These are phyloP conservation scores for Tubosaeta sp. DNA, from an alignment of 768 basidiomycete species.

Conservation along the genomic window DNA sequence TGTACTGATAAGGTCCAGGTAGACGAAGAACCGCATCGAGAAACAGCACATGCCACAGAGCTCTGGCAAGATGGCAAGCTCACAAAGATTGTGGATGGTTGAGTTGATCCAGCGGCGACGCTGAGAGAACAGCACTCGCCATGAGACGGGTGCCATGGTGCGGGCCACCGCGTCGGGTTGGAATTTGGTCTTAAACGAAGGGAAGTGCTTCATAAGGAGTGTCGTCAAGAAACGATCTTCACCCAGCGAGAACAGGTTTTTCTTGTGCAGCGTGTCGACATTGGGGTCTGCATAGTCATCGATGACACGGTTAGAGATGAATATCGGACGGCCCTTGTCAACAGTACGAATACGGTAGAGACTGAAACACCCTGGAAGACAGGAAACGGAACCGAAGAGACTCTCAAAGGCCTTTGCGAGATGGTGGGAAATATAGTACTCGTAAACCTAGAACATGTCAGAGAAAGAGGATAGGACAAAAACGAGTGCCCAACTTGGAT, in stretches of 20 bases:
- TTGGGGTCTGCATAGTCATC: conserved; percentile 64
- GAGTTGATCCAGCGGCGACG: conserved; percentile 75
- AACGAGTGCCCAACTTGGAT: conserved; percentile 46
- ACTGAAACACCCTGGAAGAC: conserved; percentile 73
- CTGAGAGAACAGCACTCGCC: conserved; percentile 59
- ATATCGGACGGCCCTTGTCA: conserved; percentile 69
- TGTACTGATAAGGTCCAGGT: conserved; percentile 61
- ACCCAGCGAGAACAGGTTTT: conserved; percentile 64
- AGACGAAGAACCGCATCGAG: conserved; percentile 72
- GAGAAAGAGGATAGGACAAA: neutral
- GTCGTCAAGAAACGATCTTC: conserved; percentile 73
- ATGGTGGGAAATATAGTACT: conserved; percentile 67
- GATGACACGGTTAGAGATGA: conserved; percentile 68
- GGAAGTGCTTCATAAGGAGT: conserved; percentile 67
- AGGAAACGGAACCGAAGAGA: conserved; percentile 65
- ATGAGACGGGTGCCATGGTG: conserved; percentile 61
- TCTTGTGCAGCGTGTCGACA: conserved; percentile 69
- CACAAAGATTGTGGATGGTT: conserved; percentile 64
- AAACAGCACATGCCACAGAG: conserved; percentile 68
- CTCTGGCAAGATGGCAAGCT: conserved; percentile 58
- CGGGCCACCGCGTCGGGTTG: conserved; percentile 58
- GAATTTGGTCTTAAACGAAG: conserved; percentile 66
- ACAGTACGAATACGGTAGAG: conserved; percentile 66
- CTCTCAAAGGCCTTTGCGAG: conserved; percentile 67
- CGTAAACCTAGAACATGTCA: conserved; percentile 46